A percentile compares a stretch with the other conserved stretches of the same genome.
phyloP scores from a whole-genome alignment of 164 flowering plant genomes.

The Macadamia integrifolia region DNA sequence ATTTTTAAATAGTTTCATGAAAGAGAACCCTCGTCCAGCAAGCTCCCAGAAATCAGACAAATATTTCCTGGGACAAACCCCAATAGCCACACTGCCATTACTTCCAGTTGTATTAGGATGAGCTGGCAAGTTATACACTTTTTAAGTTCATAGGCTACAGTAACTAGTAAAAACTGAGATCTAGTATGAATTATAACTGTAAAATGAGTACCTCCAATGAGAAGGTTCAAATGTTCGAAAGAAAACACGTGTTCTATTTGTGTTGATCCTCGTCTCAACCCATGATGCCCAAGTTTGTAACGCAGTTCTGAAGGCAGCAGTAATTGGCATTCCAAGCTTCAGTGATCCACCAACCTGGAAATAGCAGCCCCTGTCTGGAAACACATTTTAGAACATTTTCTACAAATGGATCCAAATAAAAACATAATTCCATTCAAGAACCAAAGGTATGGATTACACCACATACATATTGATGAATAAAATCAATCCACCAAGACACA shows the following conservation, averaged over 20 bases:
- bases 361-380: conserved; percentile 75
- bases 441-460: not conserved
- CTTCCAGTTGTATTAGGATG: not conserved
- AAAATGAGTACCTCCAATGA: conserved; percentile 62
- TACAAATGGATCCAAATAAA: too few relatives aligned
- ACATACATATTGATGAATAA: not conserved
- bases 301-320: conserved; percentile 50
- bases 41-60: not conserved
- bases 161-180: not conserved
- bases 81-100: not conserved
- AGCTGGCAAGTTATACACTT: not conserved
- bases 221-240: conserved; percentile 79
- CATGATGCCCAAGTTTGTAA: conserved; percentile 80
- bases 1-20: too few relatives aligned
- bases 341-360: conserved; percentile 54
- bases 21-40: too few relatives aligned
- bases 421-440: too few relatives aligned
- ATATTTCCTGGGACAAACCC: not conserved
- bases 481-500: too few relatives aligned
- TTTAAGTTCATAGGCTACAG: not conserved
- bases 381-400: conserved; percentile 13
- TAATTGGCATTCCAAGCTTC: conserved; percentile 69
- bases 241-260: conserved; percentile 60
- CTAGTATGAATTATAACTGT: not conserved
- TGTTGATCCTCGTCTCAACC: conserved; percentile 47